Percentiles rank a stretch among this genome's conserved stretches.
Evolutionary conservation across 352 stramenopile genomes (phyloP).

Genomic region (Globisporangium middletonii): DNA sequence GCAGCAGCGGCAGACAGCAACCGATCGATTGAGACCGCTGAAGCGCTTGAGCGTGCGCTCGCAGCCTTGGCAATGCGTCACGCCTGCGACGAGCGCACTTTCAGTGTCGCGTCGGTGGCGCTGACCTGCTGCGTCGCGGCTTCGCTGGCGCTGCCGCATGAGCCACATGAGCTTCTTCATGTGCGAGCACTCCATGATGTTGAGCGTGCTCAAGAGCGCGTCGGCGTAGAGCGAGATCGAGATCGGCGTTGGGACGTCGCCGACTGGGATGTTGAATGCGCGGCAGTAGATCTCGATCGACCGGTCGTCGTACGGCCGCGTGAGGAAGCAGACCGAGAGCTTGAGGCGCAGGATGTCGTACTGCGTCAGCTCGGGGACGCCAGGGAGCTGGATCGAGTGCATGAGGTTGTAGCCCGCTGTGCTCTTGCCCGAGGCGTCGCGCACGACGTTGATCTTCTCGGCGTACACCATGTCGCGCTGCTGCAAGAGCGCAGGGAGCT

Average conservation of each 20-base stretch:
- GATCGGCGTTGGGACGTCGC: constrained; percentile 17
- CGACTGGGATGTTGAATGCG: constrained; percentile 15
- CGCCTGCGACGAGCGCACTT: constrained; percentile 8
- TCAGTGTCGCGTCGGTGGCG: background rate
- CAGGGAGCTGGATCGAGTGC: constrained; percentile 11
- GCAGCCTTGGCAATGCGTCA: constrained; percentile 13
- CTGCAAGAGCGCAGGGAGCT: background rate
- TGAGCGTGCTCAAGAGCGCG: constrained; percentile 8
- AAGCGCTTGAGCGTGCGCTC: constrained; percentile 3
- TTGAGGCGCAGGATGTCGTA: constrained; percentile 18
- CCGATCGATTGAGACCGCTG: background rate
- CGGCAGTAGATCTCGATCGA: constrained; percentile 26
- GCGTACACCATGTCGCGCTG: constrained; percentile 11
- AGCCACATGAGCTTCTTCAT: constrained; percentile 35
- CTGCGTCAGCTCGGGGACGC: constrained; percentile 11
- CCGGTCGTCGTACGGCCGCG: constrained; percentile 13
- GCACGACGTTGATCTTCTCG: constrained; percentile 8
- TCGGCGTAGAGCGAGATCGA: constrained; percentile 16
- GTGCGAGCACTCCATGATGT: constrained; percentile 23
- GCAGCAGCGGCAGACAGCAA: constrained; percentile 2
- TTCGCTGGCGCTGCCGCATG: constrained; percentile 12
- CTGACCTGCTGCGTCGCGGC: background rate
- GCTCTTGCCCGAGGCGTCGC: constrained; percentile 1
- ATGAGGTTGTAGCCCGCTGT: constrained; percentile 9
- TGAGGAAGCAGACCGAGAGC: constrained; percentile 26